Percentiles rank a stretch among this genome's conserved stretches.
These are phyloP conservation scores for Aspergillus sergii DNA, from an alignment of 2,329 filamentous ascomycete genomes.

Conservation along the genomic window DNA sequence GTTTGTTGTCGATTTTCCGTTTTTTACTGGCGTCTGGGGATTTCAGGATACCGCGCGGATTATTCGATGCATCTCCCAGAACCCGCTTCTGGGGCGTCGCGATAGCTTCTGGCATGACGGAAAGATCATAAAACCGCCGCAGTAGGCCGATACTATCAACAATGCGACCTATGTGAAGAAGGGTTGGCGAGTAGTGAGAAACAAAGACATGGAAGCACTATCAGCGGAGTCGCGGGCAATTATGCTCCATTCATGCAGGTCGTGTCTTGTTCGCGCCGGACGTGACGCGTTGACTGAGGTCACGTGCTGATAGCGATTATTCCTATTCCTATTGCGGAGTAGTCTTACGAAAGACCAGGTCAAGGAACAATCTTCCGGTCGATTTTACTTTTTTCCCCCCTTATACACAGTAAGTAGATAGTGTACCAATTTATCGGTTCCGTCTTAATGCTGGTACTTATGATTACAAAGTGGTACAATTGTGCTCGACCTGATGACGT, in stretches of 20 bases:
- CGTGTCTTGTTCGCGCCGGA: slow-evolving; percentile 24
- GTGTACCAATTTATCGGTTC: too few species aligned
- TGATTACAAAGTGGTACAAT: too few species aligned
- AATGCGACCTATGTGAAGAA: not conserved
- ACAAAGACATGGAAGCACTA: not conserved
- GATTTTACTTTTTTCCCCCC: too few species aligned
- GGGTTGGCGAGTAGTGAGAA: not conserved
- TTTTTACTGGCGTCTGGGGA: slow-evolving; percentile 70
- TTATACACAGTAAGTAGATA: not conserved
- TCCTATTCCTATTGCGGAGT: too few species aligned
- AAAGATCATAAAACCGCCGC: slow-evolving; percentile 18
- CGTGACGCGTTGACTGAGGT: slow-evolving; percentile 19
- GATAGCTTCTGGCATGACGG: slow-evolving; percentile 44
- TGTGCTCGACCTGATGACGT: not conserved
- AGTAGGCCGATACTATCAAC: not conserved
- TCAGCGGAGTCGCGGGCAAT: slow-evolving; percentile 13
- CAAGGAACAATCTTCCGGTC: too few species aligned
- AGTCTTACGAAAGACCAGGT: too few species aligned
- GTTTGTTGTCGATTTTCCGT: slow-evolving; percentile 69
- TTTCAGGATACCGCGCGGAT: slow-evolving; percentile 62
- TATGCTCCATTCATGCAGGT: slow-evolving; percentile 15
- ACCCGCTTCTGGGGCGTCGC: slow-evolving; percentile 69
- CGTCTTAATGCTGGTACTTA: too few species aligned
- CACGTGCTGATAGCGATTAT: slow-evolving; percentile 5
- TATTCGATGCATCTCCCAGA: slow-evolving; percentile 67